phyloP scores from a whole-genome alignment of 2,329 filamentous ascomycete genomes.

The Fusarium sororula region DNA sequence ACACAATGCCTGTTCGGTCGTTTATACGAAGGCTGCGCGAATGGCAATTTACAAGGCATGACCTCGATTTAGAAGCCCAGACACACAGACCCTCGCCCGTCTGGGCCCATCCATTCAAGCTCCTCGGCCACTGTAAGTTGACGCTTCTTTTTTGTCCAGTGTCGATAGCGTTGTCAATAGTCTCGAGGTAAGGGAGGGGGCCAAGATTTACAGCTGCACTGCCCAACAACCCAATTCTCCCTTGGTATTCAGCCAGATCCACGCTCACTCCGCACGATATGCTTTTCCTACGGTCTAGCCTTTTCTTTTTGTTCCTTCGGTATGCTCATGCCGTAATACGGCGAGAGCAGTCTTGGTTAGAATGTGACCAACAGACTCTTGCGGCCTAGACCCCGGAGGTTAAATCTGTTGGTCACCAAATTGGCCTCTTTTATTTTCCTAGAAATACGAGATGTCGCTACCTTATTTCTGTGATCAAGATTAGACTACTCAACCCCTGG shows the following conservation, averaged over 20 bases:
- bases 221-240: neutral
- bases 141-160: neutral
- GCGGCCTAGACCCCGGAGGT: slow-evolving; percentile 11
- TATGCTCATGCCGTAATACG: neutral
- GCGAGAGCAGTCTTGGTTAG: neutral
- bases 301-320: neutral
- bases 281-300: neutral
- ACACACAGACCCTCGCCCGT: neutral
- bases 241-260: neutral
- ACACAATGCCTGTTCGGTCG: neutral
- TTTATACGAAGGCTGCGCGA: slow-evolving; percentile 5
- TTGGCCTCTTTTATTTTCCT: slow-evolving; percentile 4
- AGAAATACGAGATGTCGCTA: slow-evolving; percentile 16
- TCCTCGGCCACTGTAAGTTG: slow-evolving; percentile 12
- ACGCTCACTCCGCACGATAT: neutral
- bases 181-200: neutral
- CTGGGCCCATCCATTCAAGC: slow-evolving; percentile 14
- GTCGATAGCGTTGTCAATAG: slow-evolving; percentile 12
- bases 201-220: neutral
- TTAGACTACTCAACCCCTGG: neutral
- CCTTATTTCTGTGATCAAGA: neutral
- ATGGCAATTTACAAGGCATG: slow-evolving; percentile 9
- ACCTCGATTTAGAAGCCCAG: slow-evolving; percentile 27
- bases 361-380: neutral
- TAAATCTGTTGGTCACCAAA: slow-evolving; percentile 1